These are phyloP conservation scores for Macrotyloma uniflorum DNA, from an alignment of 306 rosid genomes.

Conservation along the genomic window DNA sequence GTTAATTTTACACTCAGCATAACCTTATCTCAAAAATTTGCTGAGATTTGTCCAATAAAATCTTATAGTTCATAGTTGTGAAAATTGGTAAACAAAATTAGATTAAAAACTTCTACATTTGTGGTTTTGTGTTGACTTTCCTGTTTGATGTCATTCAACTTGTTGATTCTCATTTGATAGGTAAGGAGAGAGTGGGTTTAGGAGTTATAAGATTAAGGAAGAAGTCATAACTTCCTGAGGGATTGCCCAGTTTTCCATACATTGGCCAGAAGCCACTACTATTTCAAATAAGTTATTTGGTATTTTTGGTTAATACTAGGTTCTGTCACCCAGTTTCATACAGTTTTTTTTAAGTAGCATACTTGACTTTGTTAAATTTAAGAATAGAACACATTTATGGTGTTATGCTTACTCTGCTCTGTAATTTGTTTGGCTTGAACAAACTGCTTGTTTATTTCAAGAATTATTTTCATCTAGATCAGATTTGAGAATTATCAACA, in stretches of 20 bases:
- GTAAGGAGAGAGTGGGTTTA: neutral
- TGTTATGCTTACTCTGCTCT: neutral
- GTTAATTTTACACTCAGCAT: neutral
- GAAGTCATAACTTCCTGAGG: conserved; percentile 14
- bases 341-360: conserved; percentile 14
- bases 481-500: neutral
- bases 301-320: neutral
- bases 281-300: conserved; percentile 1
- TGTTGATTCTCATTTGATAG: neutral
- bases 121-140: neutral
- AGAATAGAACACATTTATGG: neutral
- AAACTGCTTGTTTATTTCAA: neutral
- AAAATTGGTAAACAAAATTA: neutral
- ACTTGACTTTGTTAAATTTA: neutral
- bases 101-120: neutral
- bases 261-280: neutral
- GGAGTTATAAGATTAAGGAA: neutral
- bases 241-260: neutral
- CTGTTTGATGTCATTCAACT: neutral
- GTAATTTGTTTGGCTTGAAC: neutral
- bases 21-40: neutral
- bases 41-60: neutral
- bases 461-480: neutral
- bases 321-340: neutral
- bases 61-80: conserved; percentile 2